A percentile compares a stretch with the other conserved stretches of the same genome.
These are phyloP conservation scores for Alternaria sp. DNA, from an alignment of 2,329 filamentous ascomycete species.

Conservation along the genomic window DNA sequence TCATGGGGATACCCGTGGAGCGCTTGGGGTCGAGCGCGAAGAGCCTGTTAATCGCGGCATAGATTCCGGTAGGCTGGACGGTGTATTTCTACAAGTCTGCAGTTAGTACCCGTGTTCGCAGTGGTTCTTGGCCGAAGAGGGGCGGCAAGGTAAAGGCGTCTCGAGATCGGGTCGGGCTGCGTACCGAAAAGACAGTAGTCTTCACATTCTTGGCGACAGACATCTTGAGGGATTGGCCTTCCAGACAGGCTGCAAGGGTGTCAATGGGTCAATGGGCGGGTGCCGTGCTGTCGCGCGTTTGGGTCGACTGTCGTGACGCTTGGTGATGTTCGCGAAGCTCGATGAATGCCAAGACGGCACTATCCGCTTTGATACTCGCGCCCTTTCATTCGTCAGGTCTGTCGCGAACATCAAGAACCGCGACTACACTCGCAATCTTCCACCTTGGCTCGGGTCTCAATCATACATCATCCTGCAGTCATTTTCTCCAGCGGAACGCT, in stretches of 20 bases:
- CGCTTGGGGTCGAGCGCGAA: constrained; percentile 85
- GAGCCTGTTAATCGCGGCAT: constrained; percentile 79
- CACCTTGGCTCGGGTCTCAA: background rate
- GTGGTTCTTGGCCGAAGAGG: constrained; percentile 6
- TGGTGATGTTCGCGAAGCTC: constrained; percentile 35
- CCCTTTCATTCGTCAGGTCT: constrained; percentile 19
- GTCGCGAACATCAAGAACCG: background rate
- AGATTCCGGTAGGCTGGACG: constrained; percentile 85
- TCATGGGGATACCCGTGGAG: constrained; percentile 89
- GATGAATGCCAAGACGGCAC: constrained; percentile 31
- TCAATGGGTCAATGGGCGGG: constrained; percentile 32
- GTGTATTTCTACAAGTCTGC: constrained; percentile 81
- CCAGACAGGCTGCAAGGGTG: constrained; percentile 20
- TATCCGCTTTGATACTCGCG: constrained; percentile 23
- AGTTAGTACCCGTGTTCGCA: constrained; percentile 18
- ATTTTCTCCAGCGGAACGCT: background rate
- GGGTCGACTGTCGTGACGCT: constrained; percentile 27
- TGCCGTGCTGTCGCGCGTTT: constrained; percentile 23
- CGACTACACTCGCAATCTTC: background rate
- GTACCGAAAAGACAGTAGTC: constrained; percentile 39
- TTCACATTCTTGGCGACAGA: constrained; percentile 38
- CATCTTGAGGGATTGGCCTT: constrained; percentile 33
- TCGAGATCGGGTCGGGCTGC: constrained; percentile 10
- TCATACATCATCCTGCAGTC: background rate
- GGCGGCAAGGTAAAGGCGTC: constrained; percentile 7